These are phyloP conservation scores for Pleodorina starrii DNA, from an alignment of 139 green algal species.

Conservation along the genomic window DNA sequence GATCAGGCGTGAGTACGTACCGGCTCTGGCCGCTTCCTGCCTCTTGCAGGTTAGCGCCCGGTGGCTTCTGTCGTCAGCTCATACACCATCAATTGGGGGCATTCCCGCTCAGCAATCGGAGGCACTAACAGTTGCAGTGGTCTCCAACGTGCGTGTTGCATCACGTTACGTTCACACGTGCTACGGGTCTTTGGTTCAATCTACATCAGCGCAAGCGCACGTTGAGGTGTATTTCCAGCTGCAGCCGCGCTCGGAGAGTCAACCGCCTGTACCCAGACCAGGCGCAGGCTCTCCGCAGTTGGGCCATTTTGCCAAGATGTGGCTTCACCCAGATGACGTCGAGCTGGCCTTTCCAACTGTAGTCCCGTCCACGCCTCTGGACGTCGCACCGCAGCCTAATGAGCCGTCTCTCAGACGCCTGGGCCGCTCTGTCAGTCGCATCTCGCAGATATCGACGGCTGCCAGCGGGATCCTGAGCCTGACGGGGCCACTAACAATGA, in stretches of 20 bases:
- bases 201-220: constrained; percentile 42
- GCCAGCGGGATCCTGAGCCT: background rate
- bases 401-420: background rate
- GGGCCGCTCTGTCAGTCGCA: background rate
- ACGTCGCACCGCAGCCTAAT: background rate
- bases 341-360: constrained; percentile 14
- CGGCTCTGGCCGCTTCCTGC: too few relatives aligned
- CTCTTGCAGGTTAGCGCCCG: constrained; percentile 3
- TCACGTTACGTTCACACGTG: constrained; percentile 57
- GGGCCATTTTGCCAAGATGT: constrained; percentile 49
- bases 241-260: background rate
- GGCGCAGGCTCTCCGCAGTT: background rate
- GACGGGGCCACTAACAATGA: background rate
- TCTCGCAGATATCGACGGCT: background rate
- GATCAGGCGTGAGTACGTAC: too few relatives aligned
- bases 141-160: background rate
- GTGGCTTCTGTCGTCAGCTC: background rate
- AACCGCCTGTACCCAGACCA: background rate
- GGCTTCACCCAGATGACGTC: constrained; percentile 65
- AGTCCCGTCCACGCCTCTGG: background rate
- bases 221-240: constrained; percentile 45
- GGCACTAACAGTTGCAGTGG: background rate
- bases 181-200: constrained; percentile 57
- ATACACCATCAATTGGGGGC: constrained; percentile 7
- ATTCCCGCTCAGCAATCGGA: background rate